Evolutionary conservation across 352 stramenopile species (phyloP), one percentile per base, ranked within the genome.

Genomic region (Phytophthora fragariae): DNA sequence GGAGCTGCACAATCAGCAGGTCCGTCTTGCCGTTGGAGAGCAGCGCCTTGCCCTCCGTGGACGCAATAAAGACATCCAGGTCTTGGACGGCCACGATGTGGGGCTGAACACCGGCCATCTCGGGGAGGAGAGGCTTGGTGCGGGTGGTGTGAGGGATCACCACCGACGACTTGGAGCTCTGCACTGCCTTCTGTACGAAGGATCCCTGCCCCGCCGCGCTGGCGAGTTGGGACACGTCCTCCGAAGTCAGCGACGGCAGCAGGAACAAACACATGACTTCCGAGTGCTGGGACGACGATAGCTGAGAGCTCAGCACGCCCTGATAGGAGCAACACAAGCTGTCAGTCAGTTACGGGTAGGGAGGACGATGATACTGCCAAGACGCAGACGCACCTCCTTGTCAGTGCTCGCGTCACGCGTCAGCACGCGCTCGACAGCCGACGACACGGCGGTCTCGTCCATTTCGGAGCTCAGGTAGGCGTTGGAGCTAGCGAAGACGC

Each of bases 71-170:
- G 6, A 68, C 62, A 66, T 83, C 58, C 39, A 76, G 27, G 27
- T 74, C 63, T 21, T 77, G 33, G 5, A 35, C n/a, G 0, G 44
- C 64, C 1, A 82, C 67, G 9, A 82, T 56, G 21, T 82, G 75
- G 15, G 77, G 77, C 55, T 73, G 62, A 3, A 54, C 33, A 19
- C n/a, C 60, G 12, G 61, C 41, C 49, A 84, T 46, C 17, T 72
- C 75, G 6, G 72, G 61, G 15, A 81, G 65, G 55, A 92, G 76
- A 49, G 83, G 73, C 37, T 79, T 71, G 11, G 75, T 57, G 35
- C 89, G 89, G 11, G 77, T 94, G 50, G 89, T 94, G 63, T 94
- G 88, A 7, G 87, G 83, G 49, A 92, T 73, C n/a, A 92, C 82
- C 31, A 93, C 80, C 5, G 86, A 92, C 44, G 87, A 94, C 35